Conservation (phyloP, 805 yeast species). For the Wickerhamiella domercqiae region DNA sequence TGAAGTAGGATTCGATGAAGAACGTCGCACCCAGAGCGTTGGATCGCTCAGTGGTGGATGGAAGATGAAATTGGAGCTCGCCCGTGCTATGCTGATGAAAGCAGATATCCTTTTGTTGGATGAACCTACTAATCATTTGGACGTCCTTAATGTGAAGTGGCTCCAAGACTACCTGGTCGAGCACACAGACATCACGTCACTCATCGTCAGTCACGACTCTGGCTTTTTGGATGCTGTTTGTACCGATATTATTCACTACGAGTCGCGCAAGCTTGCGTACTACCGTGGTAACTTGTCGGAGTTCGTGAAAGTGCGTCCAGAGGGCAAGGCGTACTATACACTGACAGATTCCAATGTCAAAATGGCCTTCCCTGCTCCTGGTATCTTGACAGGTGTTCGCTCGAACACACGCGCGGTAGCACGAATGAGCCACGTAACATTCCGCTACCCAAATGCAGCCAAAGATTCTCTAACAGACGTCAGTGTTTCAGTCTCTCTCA, state of each 20-base stretch:
- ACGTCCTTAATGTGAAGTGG: constrained; percentile 88
- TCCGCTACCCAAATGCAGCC: constrained; percentile 75
- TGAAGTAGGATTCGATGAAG: constrained; percentile 83
- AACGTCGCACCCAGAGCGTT: constrained; percentile 76
- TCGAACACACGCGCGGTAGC: constrained; percentile 91
- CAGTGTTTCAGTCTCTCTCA: constrained; percentile 78
- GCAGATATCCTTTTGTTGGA: constrained; percentile 90
- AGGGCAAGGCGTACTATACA: constrained; percentile 90
- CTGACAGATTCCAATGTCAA: constrained; percentile 82
- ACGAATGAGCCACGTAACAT: constrained; percentile 69
- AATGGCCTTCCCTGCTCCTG: constrained; percentile 98
- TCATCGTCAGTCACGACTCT: constrained; percentile 95
- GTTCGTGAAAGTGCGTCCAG: constrained; percentile 84
- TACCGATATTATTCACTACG: constrained; percentile 93
- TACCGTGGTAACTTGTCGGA: constrained; percentile 92
- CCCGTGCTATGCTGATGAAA: constrained; percentile 96
- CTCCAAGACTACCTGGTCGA: constrained; percentile 69
- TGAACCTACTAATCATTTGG: constrained; percentile 98
- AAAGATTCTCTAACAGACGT: constrained; percentile 69
- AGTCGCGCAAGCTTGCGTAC: constrained; percentile 83
- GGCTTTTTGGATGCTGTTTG: constrained; percentile 92
- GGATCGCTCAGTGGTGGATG: constrained; percentile 97
- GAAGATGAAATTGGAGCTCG: constrained; percentile 97
- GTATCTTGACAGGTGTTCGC: constrained; percentile 92
- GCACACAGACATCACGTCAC: constrained; percentile 77